Evolutionary conservation across 2,329 filamentous ascomycete species (phyloP).

Genomic region (Penicillium sclerotiorum): DNA sequence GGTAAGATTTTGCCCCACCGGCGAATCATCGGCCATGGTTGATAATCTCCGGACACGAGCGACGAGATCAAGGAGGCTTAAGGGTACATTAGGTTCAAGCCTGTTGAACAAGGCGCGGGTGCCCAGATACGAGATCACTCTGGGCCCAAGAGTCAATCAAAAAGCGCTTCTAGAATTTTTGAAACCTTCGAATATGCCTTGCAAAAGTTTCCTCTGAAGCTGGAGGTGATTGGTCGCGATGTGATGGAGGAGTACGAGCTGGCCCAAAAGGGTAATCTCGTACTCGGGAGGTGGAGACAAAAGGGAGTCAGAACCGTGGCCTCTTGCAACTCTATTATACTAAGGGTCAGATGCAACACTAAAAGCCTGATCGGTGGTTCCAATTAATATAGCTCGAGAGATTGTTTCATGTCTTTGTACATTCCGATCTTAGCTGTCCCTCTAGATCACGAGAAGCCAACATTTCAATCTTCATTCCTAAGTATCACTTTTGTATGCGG

Average conservation of each 20-base stretch:
- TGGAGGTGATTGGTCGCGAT: neutral
- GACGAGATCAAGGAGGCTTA: no score
- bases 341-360: no score
- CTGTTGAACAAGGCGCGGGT: neutral
- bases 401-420: no score
- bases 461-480: no score
- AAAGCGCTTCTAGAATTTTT: neutral
- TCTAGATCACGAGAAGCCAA: no score
- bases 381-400: no score
- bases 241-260: neutral
- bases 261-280: constrained; percentile 6
- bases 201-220: neutral
- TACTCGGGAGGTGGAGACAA: constrained; percentile 1
- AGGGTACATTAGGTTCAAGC: neutral
- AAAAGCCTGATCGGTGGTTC: no score
- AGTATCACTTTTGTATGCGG: no score
- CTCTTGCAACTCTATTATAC: no score
- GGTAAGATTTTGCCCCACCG: neutral
- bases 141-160: neutral
- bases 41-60: constrained; percentile 12
- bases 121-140: constrained; percentile 1
- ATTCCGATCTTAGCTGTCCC: no score
- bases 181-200: neutral
- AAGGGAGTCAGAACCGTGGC: no score
- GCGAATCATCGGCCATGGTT: neutral